Conservation (phyloP, 306 rosid species). For the Hylodesmum podocarpum region DNA sequence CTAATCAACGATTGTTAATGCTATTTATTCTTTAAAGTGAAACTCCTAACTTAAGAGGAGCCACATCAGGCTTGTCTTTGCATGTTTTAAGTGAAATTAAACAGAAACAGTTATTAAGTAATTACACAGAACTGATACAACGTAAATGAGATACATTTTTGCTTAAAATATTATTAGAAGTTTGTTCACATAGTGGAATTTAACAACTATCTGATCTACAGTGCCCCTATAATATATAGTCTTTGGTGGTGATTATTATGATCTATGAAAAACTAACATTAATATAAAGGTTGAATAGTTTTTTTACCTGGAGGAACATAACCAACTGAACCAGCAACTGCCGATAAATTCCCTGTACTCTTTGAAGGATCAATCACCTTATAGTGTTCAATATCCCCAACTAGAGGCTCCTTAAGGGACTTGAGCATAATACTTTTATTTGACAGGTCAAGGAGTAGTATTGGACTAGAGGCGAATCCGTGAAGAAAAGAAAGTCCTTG, state of each 20-base stretch:
- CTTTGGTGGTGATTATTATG: neutral
- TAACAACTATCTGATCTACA: conserved; percentile 2
- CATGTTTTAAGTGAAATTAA: neutral
- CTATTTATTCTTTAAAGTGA: too few relatives aligned
- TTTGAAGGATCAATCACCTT: conserved; percentile 86
- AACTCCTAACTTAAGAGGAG: too few relatives aligned
- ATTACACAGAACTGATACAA: neutral
- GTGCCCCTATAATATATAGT: neutral
- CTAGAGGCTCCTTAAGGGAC: conserved; percentile 89
- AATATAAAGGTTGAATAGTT: conserved; percentile 5
- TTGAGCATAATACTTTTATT: conserved; percentile 77
- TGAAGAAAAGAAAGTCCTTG: conserved; percentile 93
- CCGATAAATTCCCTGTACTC: conserved; percentile 82
- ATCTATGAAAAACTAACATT: neutral
- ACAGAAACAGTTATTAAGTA: neutral
- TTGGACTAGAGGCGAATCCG: conserved; percentile 64
- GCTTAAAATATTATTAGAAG: neutral
- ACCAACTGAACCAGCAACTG: conserved; percentile 92
- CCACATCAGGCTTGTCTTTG: neutral
- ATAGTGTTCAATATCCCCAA: conserved; percentile 87
- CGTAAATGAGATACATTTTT: neutral
- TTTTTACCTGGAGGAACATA: conserved; percentile 91
- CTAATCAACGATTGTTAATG: too few relatives aligned
- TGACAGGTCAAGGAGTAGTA: conserved; percentile 82
- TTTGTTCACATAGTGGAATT: neutral